A percentile compares a stretch with the other conserved stretches of the same genome.
These are phyloP conservation scores for Amoebophrya sp. DNA, from an alignment of 169 alveolate genomes.

Conservation along the genomic window DNA sequence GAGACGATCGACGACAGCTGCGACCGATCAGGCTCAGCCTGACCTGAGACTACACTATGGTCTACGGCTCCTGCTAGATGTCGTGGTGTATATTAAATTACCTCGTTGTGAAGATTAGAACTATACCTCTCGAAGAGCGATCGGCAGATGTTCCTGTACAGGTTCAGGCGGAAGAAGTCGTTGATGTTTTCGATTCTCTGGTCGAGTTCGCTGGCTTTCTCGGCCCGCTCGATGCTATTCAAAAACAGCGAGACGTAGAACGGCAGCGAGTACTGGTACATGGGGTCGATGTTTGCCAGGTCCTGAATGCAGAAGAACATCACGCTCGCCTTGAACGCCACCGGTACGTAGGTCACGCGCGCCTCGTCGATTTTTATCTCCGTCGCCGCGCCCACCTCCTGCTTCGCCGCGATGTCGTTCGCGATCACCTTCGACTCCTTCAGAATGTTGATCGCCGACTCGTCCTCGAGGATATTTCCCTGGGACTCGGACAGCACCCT, in stretches of 20 bases:
- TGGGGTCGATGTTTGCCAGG: conserved; percentile 72
- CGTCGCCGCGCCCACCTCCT: conserved; percentile 46
- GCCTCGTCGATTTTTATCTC: conserved; percentile 70
- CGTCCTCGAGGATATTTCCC: conserved; percentile 72
- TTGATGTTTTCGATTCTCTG: conserved; percentile 60
- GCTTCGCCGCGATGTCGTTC: conserved; percentile 70
- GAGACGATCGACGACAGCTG: too few relatives aligned
- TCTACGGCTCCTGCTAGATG: too few relatives aligned
- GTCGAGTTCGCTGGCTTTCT: conserved; percentile 45
- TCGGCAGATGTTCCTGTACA: conserved; percentile 79
- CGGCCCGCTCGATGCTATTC: conserved; percentile 47
- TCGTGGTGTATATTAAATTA: too few relatives aligned
- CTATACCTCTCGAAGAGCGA: conserved; percentile 71
- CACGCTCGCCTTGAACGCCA: conserved; percentile 70
- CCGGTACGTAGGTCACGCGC: conserved; percentile 78
- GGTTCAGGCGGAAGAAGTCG: conserved; percentile 60
- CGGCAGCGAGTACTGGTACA: conserved; percentile 80
- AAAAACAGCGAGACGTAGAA: conserved; percentile 68
- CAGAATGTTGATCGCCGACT: conserved; percentile 68
- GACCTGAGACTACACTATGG: too few relatives aligned
- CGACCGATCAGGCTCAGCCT: too few relatives aligned
- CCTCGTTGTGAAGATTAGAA: too few relatives aligned
- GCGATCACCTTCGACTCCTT: conserved; percentile 65
- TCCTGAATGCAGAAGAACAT: conserved; percentile 76
- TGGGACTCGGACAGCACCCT: conserved; percentile 56